These are phyloP conservation scores for Pelargonium citronellum DNA, from an alignment of 441 rosid species.

Conservation along the genomic window DNA sequence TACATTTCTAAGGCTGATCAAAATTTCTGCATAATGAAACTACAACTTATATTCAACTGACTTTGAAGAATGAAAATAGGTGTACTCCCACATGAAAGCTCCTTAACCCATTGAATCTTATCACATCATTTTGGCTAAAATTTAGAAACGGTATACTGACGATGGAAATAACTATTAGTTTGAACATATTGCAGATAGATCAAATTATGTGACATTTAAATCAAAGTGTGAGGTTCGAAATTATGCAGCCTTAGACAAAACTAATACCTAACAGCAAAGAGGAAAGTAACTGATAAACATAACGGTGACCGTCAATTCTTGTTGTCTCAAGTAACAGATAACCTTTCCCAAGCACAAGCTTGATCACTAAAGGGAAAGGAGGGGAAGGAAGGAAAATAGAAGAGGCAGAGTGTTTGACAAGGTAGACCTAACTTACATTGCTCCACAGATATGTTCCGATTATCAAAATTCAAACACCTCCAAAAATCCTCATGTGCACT, in stretches of 20 bases:
- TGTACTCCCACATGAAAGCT: background rate
- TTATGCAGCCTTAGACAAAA: constrained; percentile 1
- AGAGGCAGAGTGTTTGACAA: constrained; percentile 5
- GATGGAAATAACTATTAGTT: background rate
- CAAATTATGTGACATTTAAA: background rate
- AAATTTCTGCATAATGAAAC: background rate
- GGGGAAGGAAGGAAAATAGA: background rate
- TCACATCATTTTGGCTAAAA: background rate
- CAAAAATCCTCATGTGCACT: constrained; percentile 97
- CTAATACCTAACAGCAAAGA: background rate
- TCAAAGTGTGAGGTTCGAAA: background rate
- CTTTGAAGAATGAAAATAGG: constrained; percentile 1
- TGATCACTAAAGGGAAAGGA: background rate
- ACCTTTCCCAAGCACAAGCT: background rate
- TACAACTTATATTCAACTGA: background rate
- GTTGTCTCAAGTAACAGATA: background rate
- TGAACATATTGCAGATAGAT: background rate
- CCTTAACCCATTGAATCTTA: background rate
- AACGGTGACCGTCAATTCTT: background rate
- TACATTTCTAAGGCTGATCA: background rate
- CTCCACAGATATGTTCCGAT: constrained; percentile 63
- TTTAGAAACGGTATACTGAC: background rate
- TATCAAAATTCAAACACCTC: constrained; percentile 80
- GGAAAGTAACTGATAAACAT: background rate
- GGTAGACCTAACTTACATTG: constrained; percentile 60